phyloP scores from a whole-genome alignment of 1,284 basidiomycete species.

The Ceratobasidium sp. region DNA sequence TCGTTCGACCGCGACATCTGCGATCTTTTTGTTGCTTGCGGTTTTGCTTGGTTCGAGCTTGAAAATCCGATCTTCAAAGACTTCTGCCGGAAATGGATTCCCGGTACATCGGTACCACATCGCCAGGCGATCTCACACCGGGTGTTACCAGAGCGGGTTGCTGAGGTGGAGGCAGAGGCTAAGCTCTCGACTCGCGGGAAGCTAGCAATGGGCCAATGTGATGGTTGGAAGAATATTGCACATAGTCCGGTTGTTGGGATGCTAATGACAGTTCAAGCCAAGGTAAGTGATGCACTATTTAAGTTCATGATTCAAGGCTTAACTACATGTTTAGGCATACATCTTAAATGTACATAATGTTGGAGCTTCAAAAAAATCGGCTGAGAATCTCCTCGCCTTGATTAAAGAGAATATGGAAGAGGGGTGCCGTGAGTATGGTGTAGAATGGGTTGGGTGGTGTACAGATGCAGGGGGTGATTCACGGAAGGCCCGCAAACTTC shows the following conservation, averaged over 20 bases:
- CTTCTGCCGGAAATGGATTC: slow-evolving; percentile 54
- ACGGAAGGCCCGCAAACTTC: neutral
- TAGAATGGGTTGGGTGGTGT: slow-evolving; percentile 12
- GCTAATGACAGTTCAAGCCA: slow-evolving; percentile 48
- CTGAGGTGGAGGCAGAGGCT: slow-evolving; percentile 49
- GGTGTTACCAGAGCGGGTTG: neutral
- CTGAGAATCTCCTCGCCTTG: neutral
- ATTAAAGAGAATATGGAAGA: neutral
- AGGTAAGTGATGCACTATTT: neutral
- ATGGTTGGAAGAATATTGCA: slow-evolving; percentile 58
- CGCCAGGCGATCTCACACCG: slow-evolving; percentile 51
- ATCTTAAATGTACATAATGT: slow-evolving; percentile 52
- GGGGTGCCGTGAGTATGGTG: neutral
- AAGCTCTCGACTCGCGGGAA: slow-evolving; percentile 47
- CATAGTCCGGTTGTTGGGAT: slow-evolving; percentile 51
- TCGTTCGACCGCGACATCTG: neutral
- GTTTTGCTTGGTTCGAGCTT: slow-evolving; percentile 52
- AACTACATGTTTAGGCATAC: slow-evolving; percentile 43
- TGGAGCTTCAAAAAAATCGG: neutral
- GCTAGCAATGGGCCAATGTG: slow-evolving; percentile 54
- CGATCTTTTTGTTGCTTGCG: slow-evolving; percentile 50
- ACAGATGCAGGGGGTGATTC: neutral
- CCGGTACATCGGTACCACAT: slow-evolving; percentile 52
- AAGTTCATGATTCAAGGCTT: neutral
- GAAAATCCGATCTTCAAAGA: slow-evolving; percentile 51